These are phyloP conservation scores for Acanthamoeba royreba DNA, from an alignment of 208 protist species.

Conservation along the genomic window DNA sequence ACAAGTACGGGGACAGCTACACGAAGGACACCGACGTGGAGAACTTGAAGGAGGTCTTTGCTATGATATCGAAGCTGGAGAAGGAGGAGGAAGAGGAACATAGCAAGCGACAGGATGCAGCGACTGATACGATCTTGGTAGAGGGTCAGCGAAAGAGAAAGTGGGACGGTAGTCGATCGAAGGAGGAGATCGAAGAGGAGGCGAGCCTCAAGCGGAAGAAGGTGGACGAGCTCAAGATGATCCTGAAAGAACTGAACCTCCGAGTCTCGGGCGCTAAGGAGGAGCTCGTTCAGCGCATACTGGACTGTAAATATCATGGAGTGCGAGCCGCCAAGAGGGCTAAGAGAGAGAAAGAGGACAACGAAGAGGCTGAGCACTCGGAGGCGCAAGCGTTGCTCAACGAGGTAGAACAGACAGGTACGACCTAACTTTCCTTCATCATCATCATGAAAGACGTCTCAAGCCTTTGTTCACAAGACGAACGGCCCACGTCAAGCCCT, in stretches of 20 bases:
- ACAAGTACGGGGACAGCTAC: conserved; percentile 65
- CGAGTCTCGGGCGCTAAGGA: neutral
- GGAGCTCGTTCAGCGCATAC: neutral
- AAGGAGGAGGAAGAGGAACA: neutral
- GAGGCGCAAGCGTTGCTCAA: neutral
- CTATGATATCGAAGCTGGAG: neutral
- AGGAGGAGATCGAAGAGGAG: conserved; percentile 11
- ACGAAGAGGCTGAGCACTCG: neutral
- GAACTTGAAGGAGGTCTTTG: conserved; percentile 42
- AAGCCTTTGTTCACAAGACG: neutral
- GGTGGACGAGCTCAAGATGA: neutral
- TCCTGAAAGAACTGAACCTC: neutral
- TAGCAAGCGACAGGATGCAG: neutral
- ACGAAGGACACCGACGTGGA: conserved; percentile 34
- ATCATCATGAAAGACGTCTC: neutral
- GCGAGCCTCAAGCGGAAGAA: neutral
- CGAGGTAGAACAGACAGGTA: no score
- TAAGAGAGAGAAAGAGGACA: neutral
- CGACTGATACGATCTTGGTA: neutral
- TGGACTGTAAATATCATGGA: neutral
- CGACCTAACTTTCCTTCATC: neutral
- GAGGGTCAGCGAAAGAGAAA: neutral
- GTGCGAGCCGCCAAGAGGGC: neutral
- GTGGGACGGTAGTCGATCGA: neutral
- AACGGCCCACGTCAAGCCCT: neutral